Percentiles rank a stretch among this genome's conserved stretches.
Conservation (phyloP, 2,329 filamentous ascomycete genomes). For the Pestalotiopsis fici region DNA sequence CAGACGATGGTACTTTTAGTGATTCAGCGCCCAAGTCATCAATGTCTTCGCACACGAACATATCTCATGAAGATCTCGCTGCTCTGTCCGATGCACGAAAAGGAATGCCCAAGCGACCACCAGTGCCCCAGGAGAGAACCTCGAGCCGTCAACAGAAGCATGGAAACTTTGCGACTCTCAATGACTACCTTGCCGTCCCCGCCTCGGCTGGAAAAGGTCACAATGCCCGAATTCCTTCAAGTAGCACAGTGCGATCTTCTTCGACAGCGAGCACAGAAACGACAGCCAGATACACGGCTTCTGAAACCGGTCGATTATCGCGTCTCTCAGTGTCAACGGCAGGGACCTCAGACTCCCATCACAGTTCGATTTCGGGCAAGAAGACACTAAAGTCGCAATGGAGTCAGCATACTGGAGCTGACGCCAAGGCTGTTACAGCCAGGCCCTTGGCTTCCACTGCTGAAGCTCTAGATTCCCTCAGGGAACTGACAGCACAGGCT, state of each 20-base stretch:
- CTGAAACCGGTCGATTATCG: constrained; percentile 22
- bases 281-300: constrained; percentile 14
- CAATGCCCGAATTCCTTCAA: constrained; percentile 20
- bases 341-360: constrained; percentile 34
- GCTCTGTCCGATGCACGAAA: constrained; percentile 18
- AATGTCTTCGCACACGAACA: constrained; percentile 29
- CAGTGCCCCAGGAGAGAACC: constrained; percentile 15
- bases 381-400: constrained; percentile 15
- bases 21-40: constrained; percentile 33
- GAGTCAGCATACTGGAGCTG: constrained; percentile 33
- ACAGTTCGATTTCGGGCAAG: constrained; percentile 21
- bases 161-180: constrained; percentile 39
- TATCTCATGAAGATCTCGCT: constrained; percentile 20
- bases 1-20: constrained; percentile 47
- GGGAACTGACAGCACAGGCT: neutral
- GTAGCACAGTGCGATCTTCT: constrained; percentile 19
- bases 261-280: constrained; percentile 25
- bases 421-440: constrained; percentile 41
- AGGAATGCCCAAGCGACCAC: constrained; percentile 16
- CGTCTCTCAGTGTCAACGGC: constrained; percentile 37
- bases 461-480: constrained; percentile 15
- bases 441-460: constrained; percentile 29
- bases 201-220: constrained; percentile 21
- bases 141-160: constrained; percentile 36
- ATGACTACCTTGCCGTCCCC: constrained; percentile 45